These are phyloP conservation scores for Auricularia sp. DNA, from an alignment of 768 basidiomycete genomes.

Conservation along the genomic window DNA sequence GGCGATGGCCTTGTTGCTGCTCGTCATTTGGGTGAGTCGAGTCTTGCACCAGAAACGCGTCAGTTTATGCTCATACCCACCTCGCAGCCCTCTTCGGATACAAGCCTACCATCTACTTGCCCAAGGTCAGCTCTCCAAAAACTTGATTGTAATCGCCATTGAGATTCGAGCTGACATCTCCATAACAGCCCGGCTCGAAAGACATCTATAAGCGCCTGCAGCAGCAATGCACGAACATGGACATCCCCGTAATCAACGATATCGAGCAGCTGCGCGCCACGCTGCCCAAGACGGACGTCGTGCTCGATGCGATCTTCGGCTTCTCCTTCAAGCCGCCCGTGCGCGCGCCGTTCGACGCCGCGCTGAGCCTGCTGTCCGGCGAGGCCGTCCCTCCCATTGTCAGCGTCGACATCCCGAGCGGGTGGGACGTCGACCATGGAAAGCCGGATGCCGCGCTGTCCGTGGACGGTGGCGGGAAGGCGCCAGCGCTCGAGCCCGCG, in stretches of 20 bases:
- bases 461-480: slow-evolving; percentile 14
- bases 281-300: slow-evolving; percentile 51
- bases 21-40: slow-evolving; percentile 66
- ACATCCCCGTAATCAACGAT: slow-evolving; percentile 56
- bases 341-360: slow-evolving; percentile 75
- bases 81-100: slow-evolving; percentile 82
- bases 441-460: slow-evolving; percentile 31
- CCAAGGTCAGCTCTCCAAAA: slow-evolving; percentile 48
- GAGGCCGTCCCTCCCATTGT: slow-evolving; percentile 69
- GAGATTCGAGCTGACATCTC: not conserved
- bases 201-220: slow-evolving; percentile 87
- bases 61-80: not conserved
- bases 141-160: not conserved
- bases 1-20: slow-evolving; percentile 97
- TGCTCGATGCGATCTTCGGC: slow-evolving; percentile 94
- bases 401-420: slow-evolving; percentile 91
- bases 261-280: slow-evolving; percentile 30
- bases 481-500: slow-evolving; percentile 53
- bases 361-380: slow-evolving; percentile 50
- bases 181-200: slow-evolving; percentile 69
- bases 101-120: slow-evolving; percentile 80
- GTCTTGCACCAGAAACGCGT: not conserved
- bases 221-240: slow-evolving; percentile 81
- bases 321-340: slow-evolving; percentile 94
- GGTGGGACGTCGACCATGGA: slow-evolving; percentile 90